phyloP scores from a whole-genome alignment of 768 basidiomycete species.

The Suillus decipiens region DNA sequence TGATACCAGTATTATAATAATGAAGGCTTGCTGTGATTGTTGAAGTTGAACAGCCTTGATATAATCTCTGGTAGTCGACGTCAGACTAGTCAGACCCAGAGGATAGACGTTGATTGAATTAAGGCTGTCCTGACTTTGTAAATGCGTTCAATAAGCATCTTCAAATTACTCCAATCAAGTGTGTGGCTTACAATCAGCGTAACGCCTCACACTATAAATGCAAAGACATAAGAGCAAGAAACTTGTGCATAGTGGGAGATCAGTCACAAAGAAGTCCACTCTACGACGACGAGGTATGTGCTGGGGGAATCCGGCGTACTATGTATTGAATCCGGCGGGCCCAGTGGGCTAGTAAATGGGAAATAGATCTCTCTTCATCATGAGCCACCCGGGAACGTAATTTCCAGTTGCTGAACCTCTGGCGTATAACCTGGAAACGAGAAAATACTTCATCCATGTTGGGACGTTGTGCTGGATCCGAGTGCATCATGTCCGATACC shows the following conservation, averaged over 20 bases:
- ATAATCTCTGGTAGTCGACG: no score
- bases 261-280: background rate
- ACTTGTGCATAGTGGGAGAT: background rate
- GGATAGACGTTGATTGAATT: no score
- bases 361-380: constrained; percentile 5
- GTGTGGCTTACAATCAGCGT: no score
- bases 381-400: constrained; percentile 32
- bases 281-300: background rate
- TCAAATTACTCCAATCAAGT: no score
- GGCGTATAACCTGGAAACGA: constrained; percentile 20
- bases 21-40: no score
- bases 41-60: no score
- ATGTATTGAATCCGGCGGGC: constrained; percentile 17
- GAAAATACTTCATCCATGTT: constrained; percentile 26
- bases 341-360: constrained; percentile 22
- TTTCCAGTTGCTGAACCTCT: constrained; percentile 15
- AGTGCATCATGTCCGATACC: constrained; percentile 35
- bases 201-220: no score
- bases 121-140: no score
- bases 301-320: constrained; percentile 16
- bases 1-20: no score
- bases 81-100: no score
- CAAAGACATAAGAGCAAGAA: background rate
- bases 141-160: no score
- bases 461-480: constrained; percentile 35